Conservation (phyloP, 164 flowering plant species). For the Cinnamomum chago region DNA sequence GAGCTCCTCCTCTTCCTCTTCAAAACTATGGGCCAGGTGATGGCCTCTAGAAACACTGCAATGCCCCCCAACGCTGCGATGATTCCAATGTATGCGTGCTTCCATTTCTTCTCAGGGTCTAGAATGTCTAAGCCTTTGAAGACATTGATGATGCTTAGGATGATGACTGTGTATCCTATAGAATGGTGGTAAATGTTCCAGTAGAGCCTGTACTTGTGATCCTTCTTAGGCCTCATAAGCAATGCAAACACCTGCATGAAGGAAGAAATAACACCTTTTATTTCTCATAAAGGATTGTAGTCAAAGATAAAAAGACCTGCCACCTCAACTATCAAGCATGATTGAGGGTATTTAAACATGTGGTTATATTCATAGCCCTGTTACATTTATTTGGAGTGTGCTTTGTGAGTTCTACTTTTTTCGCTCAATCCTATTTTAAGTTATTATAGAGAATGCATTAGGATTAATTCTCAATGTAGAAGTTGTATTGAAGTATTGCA, state of each 20-base stretch:
- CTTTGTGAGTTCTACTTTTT: no score
- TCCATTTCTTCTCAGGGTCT: constrained; percentile 52
- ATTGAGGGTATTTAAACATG: no score
- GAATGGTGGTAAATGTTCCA: constrained; percentile 77
- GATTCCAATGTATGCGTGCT: constrained; percentile 39
- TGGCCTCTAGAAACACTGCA: constrained; percentile 33
- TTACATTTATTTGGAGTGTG: no score
- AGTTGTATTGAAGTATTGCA: no score
- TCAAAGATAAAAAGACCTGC: no score
- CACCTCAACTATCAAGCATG: no score
- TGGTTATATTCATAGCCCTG: no score
- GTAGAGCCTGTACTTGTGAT: constrained; percentile 68
- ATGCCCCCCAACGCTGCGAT: constrained; percentile 24
- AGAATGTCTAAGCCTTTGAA: constrained; percentile 56
- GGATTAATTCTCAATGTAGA: no score
- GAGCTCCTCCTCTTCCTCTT: constrained; percentile 28
- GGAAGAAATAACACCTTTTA: no score
- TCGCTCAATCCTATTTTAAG: no score
- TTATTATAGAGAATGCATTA: no score
- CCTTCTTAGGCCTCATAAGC: constrained; percentile 74
- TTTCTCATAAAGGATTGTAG: no score
- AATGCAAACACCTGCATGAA: constrained; percentile 56
- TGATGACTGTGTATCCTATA: constrained; percentile 49
- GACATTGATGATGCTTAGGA: constrained; percentile 51
- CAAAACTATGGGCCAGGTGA: constrained; percentile 47